phyloP scores from a whole-genome alignment of 805 yeast species.

The Myxozyma nipponensis region DNA sequence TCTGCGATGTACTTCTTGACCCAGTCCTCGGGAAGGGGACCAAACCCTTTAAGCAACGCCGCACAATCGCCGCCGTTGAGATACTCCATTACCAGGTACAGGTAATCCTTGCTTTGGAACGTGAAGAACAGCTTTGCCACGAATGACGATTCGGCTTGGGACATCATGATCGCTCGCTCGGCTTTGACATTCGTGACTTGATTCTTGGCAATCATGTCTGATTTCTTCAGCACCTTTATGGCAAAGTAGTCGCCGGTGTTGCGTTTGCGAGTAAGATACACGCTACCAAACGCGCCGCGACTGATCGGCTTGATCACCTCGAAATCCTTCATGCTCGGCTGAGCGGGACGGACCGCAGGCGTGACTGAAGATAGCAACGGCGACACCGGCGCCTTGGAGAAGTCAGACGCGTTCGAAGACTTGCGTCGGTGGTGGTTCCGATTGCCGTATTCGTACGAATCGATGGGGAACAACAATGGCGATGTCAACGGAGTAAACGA shows the following conservation, averaged over 20 bases:
- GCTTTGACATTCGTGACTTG: conserved; percentile 92
- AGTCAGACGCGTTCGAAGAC: conserved; percentile 33
- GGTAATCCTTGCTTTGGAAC: conserved; percentile 81
- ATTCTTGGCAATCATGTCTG: conserved; percentile 96
- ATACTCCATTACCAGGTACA: conserved; percentile 94
- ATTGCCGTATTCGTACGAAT: conserved; percentile 31
- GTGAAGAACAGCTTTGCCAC: conserved; percentile 86
- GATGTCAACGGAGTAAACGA: conserved; percentile 52
- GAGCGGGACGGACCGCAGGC: conserved; percentile 48
- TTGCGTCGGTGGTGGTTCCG: conserved; percentile 30
- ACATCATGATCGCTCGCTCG: conserved; percentile 97
- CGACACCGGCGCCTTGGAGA: conserved; percentile 64
- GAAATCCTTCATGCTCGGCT: conserved; percentile 80
- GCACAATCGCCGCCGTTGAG: conserved; percentile 95
- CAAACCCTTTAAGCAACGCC: conserved; percentile 74
- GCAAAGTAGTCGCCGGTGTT: conserved; percentile 94
- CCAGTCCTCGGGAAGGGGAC: conserved; percentile 84
- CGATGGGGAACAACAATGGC: conserved; percentile 53
- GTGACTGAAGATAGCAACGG: conserved; percentile 71
- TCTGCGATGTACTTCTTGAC: conserved; percentile 77
- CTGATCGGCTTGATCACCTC: conserved; percentile 90
- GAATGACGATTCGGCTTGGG: conserved; percentile 87
- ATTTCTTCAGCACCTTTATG: conserved; percentile 81
- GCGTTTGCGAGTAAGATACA: conserved; percentile 75
- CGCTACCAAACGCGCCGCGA: conserved; percentile 97